Base-by-base conservation (phyloP, 176 grass and related monocot genomes). In the Pontederia crassipes region DNA sequence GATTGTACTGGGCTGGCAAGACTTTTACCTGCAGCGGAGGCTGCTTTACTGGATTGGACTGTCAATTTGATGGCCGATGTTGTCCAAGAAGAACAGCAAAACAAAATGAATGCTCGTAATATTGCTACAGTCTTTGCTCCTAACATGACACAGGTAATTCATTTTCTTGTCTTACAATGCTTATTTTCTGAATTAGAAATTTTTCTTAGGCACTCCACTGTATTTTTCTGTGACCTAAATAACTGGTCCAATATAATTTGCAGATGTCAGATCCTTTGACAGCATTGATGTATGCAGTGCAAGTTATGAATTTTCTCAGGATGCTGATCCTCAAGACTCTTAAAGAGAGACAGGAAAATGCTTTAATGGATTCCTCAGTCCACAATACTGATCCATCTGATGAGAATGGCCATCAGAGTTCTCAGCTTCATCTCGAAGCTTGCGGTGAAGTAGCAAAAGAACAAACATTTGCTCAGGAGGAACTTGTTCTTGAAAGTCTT, bases 301-400 rank as follows among this genome's bases (percentile, higher is more conserved):
- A 95, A 83, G 89, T 89, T 76, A 95, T 89, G 89, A 89, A 95
- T 58, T 89, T 95, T 69, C 79, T 95, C 18, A 89, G 85, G 77
- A 88, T 83, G 82, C 63, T 95, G 6, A 88, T 95, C 56, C 54
- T 83, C 15, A 95, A 80, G 72, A 78, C 79, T 27, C 74, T 95
- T 18, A 89, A 85, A 70, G 85, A 78, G 45, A 95, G 89, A 72
- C 61, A 75, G 74, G 85, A 89, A 18, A 6, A 29, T 14, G n/a
- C 17, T 47, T 48, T 54, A 27, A 17, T 64, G 8, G 59, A 62
- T 54, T 8, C 27, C 46, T 69, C 32, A 3, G 2, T 17, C 13
- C 12, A n/a, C 11, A 28, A 54, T 29, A 32, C n/a, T 2, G 29
- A 73, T 26, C 71, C 71, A 55, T 74, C 59, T n/a, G 59, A 74